Percentiles rank a stretch among this genome's conserved stretches.
Evolutionary conservation across 306 rosid genomes (phyloP).

Genomic region (Rubus idaeus): DNA sequence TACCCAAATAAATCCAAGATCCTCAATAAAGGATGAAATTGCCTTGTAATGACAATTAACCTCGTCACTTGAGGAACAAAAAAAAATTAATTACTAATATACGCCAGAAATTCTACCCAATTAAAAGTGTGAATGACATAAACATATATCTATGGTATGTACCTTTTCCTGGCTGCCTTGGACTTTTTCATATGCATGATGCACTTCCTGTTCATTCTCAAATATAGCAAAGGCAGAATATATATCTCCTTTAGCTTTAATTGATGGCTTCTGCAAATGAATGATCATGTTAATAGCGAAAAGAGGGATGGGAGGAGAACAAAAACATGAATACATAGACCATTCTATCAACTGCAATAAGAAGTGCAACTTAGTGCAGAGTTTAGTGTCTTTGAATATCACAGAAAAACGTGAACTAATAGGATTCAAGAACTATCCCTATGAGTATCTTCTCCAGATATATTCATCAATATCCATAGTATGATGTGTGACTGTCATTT

Average conservation of each 20-base stretch:
- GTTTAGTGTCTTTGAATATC: background rate
- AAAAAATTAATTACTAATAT: background rate
- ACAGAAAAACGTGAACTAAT: background rate
- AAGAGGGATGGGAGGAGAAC: conserved; percentile 1
- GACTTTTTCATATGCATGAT: conserved; percentile 52
- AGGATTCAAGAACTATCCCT: background rate
- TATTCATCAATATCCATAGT: background rate
- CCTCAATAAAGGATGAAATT: background rate
- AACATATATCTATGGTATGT: background rate
- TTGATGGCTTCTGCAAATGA: conserved; percentile 51
- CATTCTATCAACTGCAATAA: background rate
- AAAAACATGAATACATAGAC: background rate
- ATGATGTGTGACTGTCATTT: background rate
- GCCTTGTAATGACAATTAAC: background rate
- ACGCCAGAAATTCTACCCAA: background rate
- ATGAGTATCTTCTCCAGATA: background rate
- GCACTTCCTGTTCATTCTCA: conserved; percentile 56
- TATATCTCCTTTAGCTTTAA: conserved; percentile 37
- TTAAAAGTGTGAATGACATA: background rate
- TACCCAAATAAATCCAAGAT: background rate
- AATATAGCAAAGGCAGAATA: conserved; percentile 63
- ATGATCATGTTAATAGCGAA: conserved; percentile 6
- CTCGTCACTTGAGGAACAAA: background rate
- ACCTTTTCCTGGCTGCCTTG: conserved; percentile 59
- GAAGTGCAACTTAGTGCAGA: background rate